Conservation (phyloP, 208 protist genomes). For the Trichomonas tenax region DNA sequence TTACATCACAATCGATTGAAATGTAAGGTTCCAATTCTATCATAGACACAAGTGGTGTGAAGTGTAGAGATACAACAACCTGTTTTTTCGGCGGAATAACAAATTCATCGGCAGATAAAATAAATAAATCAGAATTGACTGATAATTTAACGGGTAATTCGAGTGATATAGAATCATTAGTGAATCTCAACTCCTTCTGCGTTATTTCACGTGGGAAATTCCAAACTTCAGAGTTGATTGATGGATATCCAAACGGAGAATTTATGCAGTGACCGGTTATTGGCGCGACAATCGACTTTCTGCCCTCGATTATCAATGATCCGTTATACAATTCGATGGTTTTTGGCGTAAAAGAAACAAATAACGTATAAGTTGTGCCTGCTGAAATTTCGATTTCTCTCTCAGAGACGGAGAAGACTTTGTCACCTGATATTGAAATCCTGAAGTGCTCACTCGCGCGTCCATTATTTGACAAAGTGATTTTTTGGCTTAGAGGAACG, state of each 20-base stretch:
- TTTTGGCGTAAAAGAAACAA: background rate
- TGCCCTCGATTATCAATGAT: background rate
- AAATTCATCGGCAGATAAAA: background rate
- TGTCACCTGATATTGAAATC: background rate
- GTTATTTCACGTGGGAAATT: background rate
- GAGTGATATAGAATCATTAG: background rate
- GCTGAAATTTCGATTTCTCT: background rate
- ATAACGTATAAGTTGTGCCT: background rate
- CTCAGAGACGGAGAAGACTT: background rate
- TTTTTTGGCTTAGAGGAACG: background rate
- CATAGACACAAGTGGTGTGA: background rate
- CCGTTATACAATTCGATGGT: background rate
- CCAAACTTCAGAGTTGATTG: background rate
- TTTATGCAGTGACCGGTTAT: background rate
- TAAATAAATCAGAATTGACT: background rate
- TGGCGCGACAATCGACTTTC: background rate
- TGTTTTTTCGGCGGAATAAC: background rate
- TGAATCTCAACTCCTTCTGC: background rate
- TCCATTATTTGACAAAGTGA: background rate
- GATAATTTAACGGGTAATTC: background rate
- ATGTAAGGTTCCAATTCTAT: background rate
- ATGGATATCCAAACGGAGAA: background rate
- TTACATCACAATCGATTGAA: background rate
- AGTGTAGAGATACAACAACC: background rate
- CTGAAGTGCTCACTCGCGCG: background rate